Base-by-base conservation (phyloP, 1,139 yeast species). In the Zhuliangozyma blackwelliae region DNA sequence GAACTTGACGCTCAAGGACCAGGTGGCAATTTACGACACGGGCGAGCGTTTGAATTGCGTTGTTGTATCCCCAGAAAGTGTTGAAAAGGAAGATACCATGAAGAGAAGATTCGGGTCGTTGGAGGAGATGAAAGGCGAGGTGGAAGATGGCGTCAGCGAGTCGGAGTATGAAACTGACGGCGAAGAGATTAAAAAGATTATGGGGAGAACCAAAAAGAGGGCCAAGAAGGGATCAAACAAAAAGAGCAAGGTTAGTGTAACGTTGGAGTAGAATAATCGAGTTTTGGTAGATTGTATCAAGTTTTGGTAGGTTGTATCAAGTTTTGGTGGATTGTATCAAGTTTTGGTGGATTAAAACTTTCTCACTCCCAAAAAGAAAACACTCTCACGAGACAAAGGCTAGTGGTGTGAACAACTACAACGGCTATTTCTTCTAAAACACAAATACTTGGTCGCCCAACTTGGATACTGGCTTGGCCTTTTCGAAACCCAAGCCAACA, bases 11-110 rank as follows among this genome's bases (percentile, higher is more conserved):
- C 52, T 65, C 1, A 72, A 73, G 49, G 95, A 86, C 50, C 96
- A 89, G 59, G 73, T 88, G 19, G 97, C 97, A 0, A 94, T 88
- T 2, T 90, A 89, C 58, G 88, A 82, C 47, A 77, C 94, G 21
- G 95, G 95, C n/a, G 97, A 92, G 61, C 74, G 98, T 53, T 73
- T 92, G 45, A 92, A 88, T 58, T 90, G 96, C 63, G 82, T 89
- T 12, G 76, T 82, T 10, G 75, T 85, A 22, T 81, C 92, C 34
- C 77, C 86, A 22, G 98, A 92, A 53, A 61, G 71, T 12, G 75
- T 92, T 33, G 98, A 92, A 57, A 82, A 82, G 56, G 59, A 73
- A 25, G 78, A 71, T 8, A 76, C 86, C 12, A 79, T 85, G 84
- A 82, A 79, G 62, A 82, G 83, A 59, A 73, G 87, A 49, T 62